phyloP scores from a whole-genome alignment of 2,329 filamentous ascomycete genomes.

The Diaporthe ampelina region DNA sequence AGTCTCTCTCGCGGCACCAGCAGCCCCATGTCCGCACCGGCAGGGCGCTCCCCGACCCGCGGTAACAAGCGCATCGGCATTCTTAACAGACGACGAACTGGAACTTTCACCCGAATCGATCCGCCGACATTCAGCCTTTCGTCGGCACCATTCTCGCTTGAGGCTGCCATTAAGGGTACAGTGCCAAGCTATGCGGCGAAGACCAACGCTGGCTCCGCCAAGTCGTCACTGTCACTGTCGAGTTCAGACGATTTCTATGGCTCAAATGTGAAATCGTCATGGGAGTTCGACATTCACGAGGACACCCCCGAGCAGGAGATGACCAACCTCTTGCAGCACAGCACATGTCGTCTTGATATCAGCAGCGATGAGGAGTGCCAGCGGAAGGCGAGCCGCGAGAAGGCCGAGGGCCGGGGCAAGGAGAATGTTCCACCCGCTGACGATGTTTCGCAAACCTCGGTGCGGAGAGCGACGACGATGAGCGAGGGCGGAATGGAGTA shows the following conservation, averaged over 20 bases:
- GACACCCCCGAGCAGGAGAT: constrained; percentile 92
- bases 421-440: constrained; percentile 89
- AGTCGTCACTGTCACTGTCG: constrained; percentile 32
- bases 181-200: constrained; percentile 72
- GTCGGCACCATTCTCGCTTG: constrained; percentile 82
- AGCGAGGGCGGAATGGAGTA: constrained; percentile 63
- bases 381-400: constrained; percentile 64
- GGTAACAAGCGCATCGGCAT: constrained; percentile 76
- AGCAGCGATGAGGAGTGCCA: constrained; percentile 86
- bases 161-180: constrained; percentile 84
- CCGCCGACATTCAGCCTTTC: constrained; percentile 72
- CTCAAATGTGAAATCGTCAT: constrained; percentile 72
- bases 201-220: constrained; percentile 45
- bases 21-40: constrained; percentile 73
- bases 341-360: constrained; percentile 88
- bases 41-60: constrained; percentile 84
- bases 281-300: constrained; percentile 96
- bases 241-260: constrained; percentile 47
- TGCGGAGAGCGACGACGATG: constrained; percentile 50
- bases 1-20: constrained; percentile 60
- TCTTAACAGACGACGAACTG: constrained; percentile 75
- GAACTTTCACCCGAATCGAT: constrained; percentile 78
- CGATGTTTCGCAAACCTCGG: constrained; percentile 72
- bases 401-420: constrained; percentile 80
- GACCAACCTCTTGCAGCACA: constrained; percentile 93